These are phyloP conservation scores for Sclerotiophoma versabilis DNA, from an alignment of 2,329 filamentous ascomycete species.

Conservation along the genomic window DNA sequence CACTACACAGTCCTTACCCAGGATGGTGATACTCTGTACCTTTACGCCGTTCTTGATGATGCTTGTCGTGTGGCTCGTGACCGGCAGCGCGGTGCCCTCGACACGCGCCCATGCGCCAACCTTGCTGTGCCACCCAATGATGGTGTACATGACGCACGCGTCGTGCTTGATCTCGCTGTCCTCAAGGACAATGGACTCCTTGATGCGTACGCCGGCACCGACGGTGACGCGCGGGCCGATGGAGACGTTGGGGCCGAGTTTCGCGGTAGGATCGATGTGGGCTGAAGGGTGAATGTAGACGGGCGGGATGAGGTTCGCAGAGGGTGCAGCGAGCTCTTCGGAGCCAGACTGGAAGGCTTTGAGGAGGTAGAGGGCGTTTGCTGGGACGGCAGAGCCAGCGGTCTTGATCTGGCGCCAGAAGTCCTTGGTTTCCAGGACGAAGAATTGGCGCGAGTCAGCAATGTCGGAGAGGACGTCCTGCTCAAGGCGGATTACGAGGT, in stretches of 20 bases:
- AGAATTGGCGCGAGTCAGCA: conserved; percentile 97
- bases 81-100: conserved; percentile 89
- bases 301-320: conserved; percentile 85
- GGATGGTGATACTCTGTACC: conserved; percentile 96
- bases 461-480: conserved; percentile 96
- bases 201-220: conserved; percentile 87
- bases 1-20: conserved; percentile 94
- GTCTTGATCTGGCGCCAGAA: conserved; percentile 99
- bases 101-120: conserved; percentile 98
- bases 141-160: conserved; percentile 91
- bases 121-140: conserved; percentile 95
- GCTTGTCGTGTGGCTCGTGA: conserved; percentile 87
- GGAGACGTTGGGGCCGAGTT: conserved; percentile 95
- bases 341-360: conserved; percentile 87
- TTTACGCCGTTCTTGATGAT: conserved; percentile 98
- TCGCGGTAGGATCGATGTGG: conserved; percentile 89
- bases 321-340: conserved; percentile 81
- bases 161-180: conserved; percentile 97
- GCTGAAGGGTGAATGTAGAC: conserved; percentile 96
- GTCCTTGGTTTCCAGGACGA: conserved; percentile 97
- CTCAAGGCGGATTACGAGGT: conserved; percentile 90
- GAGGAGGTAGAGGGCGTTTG: conserved; percentile 94
- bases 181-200: conserved; percentile 95
- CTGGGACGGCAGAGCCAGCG: conserved; percentile 93
- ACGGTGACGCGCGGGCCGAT: conserved; percentile 88